Conservation (phyloP, 129 eudicot species). For the Flaveria linearis region DNA sequence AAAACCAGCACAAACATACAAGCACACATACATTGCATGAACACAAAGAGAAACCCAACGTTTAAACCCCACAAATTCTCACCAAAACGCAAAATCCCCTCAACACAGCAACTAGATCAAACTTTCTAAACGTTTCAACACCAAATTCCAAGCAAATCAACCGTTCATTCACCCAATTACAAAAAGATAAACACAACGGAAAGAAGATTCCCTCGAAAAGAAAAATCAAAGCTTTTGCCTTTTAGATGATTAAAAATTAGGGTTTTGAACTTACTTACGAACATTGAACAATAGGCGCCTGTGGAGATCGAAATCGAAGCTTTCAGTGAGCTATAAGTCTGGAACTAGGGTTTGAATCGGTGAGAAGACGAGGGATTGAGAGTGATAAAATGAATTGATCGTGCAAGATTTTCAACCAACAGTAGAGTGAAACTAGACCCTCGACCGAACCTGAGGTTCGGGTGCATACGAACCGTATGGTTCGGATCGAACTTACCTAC, state of each 20-base stretch:
- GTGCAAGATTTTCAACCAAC: constrained; percentile 74
- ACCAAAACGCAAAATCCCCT: constrained; percentile 25
- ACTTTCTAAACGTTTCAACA: constrained; percentile 13
- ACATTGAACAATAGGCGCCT: constrained; percentile 22
- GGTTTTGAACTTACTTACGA: constrained; percentile 52
- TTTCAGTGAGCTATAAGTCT: constrained; percentile 12
- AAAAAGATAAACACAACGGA: constrained; percentile 15
- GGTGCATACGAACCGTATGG: constrained; percentile 32
- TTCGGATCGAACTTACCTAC: constrained; percentile 10
- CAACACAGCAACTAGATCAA: constrained; percentile 29
- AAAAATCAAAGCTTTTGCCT: constrained; percentile 23
- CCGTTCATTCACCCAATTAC: constrained; percentile 24
- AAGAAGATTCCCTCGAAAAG: constrained; percentile 25
- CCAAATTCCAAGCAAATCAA: constrained; percentile 16
- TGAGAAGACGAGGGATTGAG: constrained; percentile 46
- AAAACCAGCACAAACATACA: constrained; percentile 8
- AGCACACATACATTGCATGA: constrained; percentile 24
- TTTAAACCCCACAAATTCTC: constrained; percentile 18
- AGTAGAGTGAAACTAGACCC: constrained; percentile 40
- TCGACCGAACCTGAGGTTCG: constrained; percentile 46
- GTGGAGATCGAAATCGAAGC: constrained; percentile 38
- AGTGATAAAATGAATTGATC: constrained; percentile 51
- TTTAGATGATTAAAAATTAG: constrained; percentile 41
- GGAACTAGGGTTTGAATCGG: constrained; percentile 58
- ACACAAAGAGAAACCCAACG: not conserved